A percentile compares a stretch with the other conserved stretches of the same genome.
Evolutionary conservation across 805 yeast species (phyloP).

Genomic region (Allodekkera sacchari): DNA sequence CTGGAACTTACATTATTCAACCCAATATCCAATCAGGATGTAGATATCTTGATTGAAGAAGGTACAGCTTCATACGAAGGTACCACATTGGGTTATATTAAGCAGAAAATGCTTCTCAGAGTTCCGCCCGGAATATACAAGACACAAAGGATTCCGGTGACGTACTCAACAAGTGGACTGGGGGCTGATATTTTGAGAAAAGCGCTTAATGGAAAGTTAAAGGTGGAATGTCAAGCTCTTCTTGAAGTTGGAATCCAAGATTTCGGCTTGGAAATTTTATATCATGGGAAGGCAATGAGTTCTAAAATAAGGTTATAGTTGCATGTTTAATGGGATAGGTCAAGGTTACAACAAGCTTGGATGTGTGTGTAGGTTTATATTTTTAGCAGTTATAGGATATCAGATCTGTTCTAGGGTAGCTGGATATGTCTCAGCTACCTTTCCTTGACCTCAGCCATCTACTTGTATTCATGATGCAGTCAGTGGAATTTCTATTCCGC

Average conservation of each 20-base stretch:
- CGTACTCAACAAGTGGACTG: constrained; percentile 32
- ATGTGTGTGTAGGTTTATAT: no score
- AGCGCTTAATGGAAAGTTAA: constrained; percentile 43
- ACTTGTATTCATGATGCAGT: no score
- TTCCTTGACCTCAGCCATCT: no score
- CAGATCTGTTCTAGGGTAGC: no score
- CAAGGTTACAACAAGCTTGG: no score
- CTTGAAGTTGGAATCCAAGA: constrained; percentile 31
- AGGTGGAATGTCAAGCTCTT: constrained; percentile 37
- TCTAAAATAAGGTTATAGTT: constrained; percentile 28
- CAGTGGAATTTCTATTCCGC: no score
- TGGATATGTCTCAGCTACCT: no score
- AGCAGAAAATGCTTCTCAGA: constrained; percentile 30
- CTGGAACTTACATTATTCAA: constrained; percentile 46
- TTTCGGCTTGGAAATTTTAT: constrained; percentile 34
- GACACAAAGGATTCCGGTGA: constrained; percentile 43
- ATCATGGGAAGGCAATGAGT: constrained; percentile 35
- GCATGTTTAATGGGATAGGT: no score
- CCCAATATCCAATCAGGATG: constrained; percentile 41
- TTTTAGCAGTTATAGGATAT: no score
- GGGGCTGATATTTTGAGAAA: constrained; percentile 41
- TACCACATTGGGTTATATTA: constrained; percentile 36
- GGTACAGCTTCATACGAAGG: constrained; percentile 44
- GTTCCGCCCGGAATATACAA: constrained; percentile 46
- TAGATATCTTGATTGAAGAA: constrained; percentile 31